These are phyloP conservation scores for Lentinus polychrous DNA, from an alignment of 1,284 basidiomycete species.

Conservation along the genomic window DNA sequence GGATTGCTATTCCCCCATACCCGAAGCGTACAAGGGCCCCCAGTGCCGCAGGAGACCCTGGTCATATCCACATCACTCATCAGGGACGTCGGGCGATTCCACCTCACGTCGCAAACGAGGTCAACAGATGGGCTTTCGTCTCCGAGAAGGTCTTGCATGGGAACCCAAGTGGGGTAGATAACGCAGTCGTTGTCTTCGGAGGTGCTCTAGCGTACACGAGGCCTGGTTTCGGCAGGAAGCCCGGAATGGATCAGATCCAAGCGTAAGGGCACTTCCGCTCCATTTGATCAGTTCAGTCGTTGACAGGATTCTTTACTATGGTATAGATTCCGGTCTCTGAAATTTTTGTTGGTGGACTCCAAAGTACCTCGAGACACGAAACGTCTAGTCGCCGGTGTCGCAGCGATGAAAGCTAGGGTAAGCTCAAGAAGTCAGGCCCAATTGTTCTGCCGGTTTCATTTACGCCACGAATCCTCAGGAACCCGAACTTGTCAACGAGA, in stretches of 20 bases:
- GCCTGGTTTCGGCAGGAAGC: constrained; percentile 62
- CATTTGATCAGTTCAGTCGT: constrained; percentile 4
- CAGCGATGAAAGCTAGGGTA: constrained; percentile 62
- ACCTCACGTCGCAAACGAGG: constrained; percentile 57
- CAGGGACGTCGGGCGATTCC: constrained; percentile 60
- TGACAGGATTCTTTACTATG: constrained; percentile 7
- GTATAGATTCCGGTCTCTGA: constrained; percentile 56
- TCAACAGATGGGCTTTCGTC: constrained; percentile 93
- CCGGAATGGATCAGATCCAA: constrained; percentile 79
- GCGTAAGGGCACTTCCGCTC: constrained; percentile 48
- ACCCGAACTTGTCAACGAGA: constrained; percentile 69
- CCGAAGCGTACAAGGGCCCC: constrained; percentile 38
- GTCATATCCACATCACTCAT: constrained; percentile 57
- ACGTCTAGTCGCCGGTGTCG: constrained; percentile 86
- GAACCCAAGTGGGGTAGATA: constrained; percentile 97
- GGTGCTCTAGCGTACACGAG: constrained; percentile 91
- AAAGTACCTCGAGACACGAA: constrained; percentile 93
- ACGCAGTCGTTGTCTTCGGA: constrained; percentile 89
- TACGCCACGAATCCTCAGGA: constrained; percentile 39
- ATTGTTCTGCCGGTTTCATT: constrained; percentile 10
- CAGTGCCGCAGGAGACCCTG: constrained; percentile 29
- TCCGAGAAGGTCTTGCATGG: constrained; percentile 97
- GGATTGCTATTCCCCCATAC: constrained; percentile 46
- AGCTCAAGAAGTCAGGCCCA: constrained; percentile 18
- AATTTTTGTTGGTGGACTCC: constrained; percentile 91